Base-by-base conservation (phyloP, 441 rosid species). In the Erodium chrysanthum region DNA sequence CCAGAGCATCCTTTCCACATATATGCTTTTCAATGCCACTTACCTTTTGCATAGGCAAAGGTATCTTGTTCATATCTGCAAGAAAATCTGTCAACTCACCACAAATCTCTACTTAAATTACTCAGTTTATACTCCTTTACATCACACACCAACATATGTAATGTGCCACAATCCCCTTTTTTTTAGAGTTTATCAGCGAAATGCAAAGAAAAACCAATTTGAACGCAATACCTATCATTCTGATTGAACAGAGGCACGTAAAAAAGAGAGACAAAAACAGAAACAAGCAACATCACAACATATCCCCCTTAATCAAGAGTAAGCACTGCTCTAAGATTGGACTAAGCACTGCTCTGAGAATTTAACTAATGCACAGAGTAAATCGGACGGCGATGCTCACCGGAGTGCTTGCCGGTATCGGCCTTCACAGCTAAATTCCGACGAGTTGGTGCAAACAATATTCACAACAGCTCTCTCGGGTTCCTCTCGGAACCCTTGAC, bases 51-150 rank as follows among this genome's bases (percentile, higher is more conserved):
- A 86, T 46, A 14, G 93, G 89, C 69, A 93, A 84, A 22, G 82
- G 81, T 33, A 91, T 77, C 71, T 88, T 93, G 83, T 84, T 84
- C 98, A 91, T 89, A 33, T 64, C 67, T 63, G 25, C 25, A 22
- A 22, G 12, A 56, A 56, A 56, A 56, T 56, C 61, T 52, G 59
- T 52, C 9, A 48, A 48, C 14, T 3, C 20, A 17, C 56, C 56
- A 52, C 59, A 52, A 52, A 56, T 18, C 25, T 20, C 60, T 54
- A 1, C 25, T 54, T 17, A 21, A 20, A 5, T 54, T 21, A 54
- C 60, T 6, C 58, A 42, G n/a, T 42, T 17, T 50, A 15, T 50
- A 7, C 58, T 15, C 4, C 21, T n/a, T 50, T 17, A 17, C 21
- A 50, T 2, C 58, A 9, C 58, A 18, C 20, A 7, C 10, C 23